Evolutionary conservation across 495 filamentous ascomycete genomes (phyloP).

Genomic region (Penicillium lagena): DNA sequence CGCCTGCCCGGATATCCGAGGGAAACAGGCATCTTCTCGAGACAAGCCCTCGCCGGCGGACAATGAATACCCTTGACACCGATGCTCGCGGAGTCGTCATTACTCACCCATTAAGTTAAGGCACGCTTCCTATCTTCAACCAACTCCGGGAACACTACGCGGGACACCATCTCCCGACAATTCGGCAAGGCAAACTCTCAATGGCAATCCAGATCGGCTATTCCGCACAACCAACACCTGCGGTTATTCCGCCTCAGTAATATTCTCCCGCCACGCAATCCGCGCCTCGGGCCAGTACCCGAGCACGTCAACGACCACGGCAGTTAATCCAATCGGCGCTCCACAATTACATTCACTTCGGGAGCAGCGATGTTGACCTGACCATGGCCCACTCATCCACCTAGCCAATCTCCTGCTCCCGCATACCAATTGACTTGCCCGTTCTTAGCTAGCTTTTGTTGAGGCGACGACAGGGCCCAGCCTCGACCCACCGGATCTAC

Average conservation of each 20-base stretch:
- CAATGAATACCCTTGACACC: too few species aligned
- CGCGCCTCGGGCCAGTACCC: slow-evolving; percentile 2
- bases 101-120: too few species aligned
- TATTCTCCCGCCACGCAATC: slow-evolving; percentile 3
- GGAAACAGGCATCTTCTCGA: not conserved
- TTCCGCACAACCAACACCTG: too few species aligned
- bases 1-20: not conserved
- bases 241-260: slow-evolving; percentile 9
- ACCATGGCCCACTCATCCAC: not conserved
- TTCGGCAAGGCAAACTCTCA: too few species aligned
- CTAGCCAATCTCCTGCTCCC: not conserved
- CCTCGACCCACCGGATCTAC: not conserved
- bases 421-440: not conserved
- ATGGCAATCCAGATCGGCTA: slow-evolving; percentile 8
- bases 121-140: too few species aligned
- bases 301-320: not conserved
- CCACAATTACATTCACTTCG: not conserved
- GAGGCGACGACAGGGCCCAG: not conserved
- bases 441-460: slow-evolving; percentile 3
- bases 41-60: too few species aligned
- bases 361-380: not conserved
- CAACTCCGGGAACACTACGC: too few species aligned
- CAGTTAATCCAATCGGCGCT: slow-evolving; percentile 3
- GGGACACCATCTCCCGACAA: too few species aligned
- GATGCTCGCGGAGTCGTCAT: too few species aligned